These are phyloP conservation scores for Populus ilicifolia DNA, from an alignment of 345 rosid species.

Conservation along the genomic window DNA sequence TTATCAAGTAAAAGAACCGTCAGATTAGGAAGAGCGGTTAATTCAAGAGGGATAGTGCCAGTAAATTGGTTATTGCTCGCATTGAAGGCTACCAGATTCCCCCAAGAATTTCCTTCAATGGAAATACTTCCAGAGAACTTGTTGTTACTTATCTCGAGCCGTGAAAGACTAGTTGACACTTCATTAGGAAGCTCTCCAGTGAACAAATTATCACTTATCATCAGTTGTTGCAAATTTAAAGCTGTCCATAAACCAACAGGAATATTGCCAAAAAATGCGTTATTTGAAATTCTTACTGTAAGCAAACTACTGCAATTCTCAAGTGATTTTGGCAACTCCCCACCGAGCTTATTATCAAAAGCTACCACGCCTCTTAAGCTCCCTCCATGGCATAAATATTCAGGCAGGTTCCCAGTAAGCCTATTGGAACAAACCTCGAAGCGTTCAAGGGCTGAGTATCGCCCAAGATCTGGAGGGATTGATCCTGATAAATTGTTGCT, in stretches of 20 bases:
- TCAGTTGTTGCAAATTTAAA: conserved; percentile 14
- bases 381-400: conserved; percentile 41
- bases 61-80: conserved; percentile 52
- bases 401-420: conserved; percentile 45
- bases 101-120: conserved; percentile 26
- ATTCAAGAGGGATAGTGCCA: conserved; percentile 41
- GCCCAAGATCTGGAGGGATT: conserved; percentile 53
- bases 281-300: conserved; percentile 6
- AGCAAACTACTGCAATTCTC: conserved; percentile 38
- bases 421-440: conserved; percentile 40
- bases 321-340: conserved; percentile 52
- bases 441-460: conserved; percentile 29
- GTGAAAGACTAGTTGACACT: conserved; percentile 30
- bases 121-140: conserved; percentile 48
- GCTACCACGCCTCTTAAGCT: conserved; percentile 40
- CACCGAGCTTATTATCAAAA: conserved; percentile 39
- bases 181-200: conserved; percentile 46
- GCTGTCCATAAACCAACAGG: conserved; percentile 52
- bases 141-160: conserved; percentile 43
- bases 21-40: conserved; percentile 40
- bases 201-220: conserved; percentile 34
- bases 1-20: conserved; percentile 35
- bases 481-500: conserved; percentile 44
- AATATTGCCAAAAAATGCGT: conserved; percentile 39
- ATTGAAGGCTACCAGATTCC: conserved; percentile 30